Conservation (phyloP, 148 eudicot species). For the Arctostaphylos glauca region DNA sequence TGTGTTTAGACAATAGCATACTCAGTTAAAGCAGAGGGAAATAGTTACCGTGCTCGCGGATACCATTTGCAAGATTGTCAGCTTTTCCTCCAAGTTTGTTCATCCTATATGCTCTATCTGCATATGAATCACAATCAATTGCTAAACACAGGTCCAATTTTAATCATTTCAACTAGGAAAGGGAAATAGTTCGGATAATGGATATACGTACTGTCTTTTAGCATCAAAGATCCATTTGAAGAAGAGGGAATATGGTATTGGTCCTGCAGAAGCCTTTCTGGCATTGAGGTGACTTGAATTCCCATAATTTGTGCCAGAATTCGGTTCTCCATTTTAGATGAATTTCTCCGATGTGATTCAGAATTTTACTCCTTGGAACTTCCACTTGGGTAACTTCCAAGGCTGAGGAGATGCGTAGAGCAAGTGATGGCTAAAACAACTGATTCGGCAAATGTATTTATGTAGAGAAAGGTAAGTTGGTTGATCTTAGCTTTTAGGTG, state of each 20-base stretch:
- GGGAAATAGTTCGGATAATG: too few relatives aligned
- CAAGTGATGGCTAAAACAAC: constrained; percentile 7
- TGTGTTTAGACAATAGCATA: background rate
- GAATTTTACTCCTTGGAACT: background rate
- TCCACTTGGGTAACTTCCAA: background rate
- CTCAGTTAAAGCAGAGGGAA: constrained; percentile 2
- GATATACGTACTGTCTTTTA: constrained; percentile 19
- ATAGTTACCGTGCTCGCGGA: constrained; percentile 12
- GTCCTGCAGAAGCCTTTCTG: constrained; percentile 20
- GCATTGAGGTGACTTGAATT: constrained; percentile 11
- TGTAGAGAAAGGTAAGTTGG: background rate
- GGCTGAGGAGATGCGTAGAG: background rate
- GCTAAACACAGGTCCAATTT: background rate
- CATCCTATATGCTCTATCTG: background rate
- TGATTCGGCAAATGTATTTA: constrained; percentile 6
- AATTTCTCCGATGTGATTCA: background rate
- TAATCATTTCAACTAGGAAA: background rate
- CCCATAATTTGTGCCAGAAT: constrained; percentile 15
- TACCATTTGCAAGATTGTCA: constrained; percentile 10
- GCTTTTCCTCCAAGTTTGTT: constrained; percentile 1
- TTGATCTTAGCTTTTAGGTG: background rate
- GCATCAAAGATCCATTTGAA: constrained; percentile 17
- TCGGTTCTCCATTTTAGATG: constrained; percentile 23
- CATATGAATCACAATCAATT: background rate
- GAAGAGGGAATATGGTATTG: constrained; percentile 11